Evolutionary conservation across 345 rosid species (phyloP), one percentile per base, ranked within the genome.

Genomic region (Theobroma cacao): DNA sequence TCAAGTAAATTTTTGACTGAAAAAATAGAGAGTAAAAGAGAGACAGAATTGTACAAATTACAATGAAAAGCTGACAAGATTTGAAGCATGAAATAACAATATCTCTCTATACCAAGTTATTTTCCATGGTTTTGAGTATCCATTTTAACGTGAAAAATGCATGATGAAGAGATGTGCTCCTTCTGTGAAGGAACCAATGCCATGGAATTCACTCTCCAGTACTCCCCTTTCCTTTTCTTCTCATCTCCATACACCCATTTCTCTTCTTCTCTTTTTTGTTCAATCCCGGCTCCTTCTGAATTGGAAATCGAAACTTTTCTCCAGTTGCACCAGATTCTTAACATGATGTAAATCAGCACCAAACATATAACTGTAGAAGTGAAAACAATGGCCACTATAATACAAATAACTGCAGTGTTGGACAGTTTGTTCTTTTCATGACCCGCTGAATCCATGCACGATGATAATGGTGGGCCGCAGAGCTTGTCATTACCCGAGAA

Each of bases 271-370:
- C 79, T 85, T 79, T 73, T 85, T 20, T 76, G 85, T 33, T 88
- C 89, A 56, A 56, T 72, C 15, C 78, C 72, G 1, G 36, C 82
- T 41, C 28, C 62, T 5, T 85, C 83, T 7, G 82, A 81, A 64
- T 76, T 89, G 36, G 86, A 82, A 59, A 88, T 75, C 15, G 81
- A 72, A 28, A 87, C 89, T 78, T 77, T 80, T 76, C 90, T 84
- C 94, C 91, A 88, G 6, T 88, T 89, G 58, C 83, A 81, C 93
- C 97, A 90, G 47, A 92, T 89, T 82, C 89, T 89, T 9, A 89
- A 76, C 93, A 92, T 92, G 34, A 87, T 81, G 69, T 89, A 92
- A 68, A 92, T 55, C 92, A 92, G 82, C 78, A 79, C 79, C 78
- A 84, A 58, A 82, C 97, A 92, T 81, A 92, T 85, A 59, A 88